Evolutionary conservation across 2,329 filamentous ascomycete genomes (phyloP).

Genomic region (Pseudogymnoascus sp.): DNA sequence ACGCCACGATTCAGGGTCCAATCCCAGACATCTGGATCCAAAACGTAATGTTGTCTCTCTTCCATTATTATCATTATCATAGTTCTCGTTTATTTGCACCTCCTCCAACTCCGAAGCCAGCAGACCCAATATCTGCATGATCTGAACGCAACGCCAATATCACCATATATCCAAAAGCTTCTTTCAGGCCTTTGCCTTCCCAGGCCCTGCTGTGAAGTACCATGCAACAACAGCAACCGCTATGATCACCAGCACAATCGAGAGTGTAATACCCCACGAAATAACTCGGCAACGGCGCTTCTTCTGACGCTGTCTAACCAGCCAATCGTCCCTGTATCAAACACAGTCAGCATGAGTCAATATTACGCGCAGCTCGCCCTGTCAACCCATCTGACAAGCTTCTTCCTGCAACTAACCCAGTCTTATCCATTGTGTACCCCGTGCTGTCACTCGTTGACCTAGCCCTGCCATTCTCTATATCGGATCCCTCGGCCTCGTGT

Average conservation of each 20-base stretch:
- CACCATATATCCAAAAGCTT: neutral
- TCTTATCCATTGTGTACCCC: slow-evolving; percentile 17
- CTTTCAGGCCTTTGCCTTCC: neutral
- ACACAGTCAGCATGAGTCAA: slow-evolving; percentile 9
- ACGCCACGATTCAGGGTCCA: neutral
- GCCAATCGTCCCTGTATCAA: slow-evolving; percentile 25
- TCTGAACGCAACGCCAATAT: neutral
- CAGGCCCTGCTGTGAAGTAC: slow-evolving; percentile 20
- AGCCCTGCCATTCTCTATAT: slow-evolving; percentile 19
- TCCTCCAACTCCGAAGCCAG: neutral
- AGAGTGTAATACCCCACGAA: slow-evolving; percentile 20
- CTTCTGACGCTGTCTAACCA: slow-evolving; percentile 27
- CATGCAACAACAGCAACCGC: slow-evolving; percentile 23
- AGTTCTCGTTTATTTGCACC: neutral
- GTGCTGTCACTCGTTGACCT: slow-evolving; percentile 16
- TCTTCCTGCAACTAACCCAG: neutral
- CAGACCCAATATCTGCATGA: neutral
- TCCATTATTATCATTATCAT: slow-evolving; percentile 3
- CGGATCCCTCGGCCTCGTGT: slow-evolving; percentile 23
- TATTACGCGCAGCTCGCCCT: neutral
- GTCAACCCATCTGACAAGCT: neutral
- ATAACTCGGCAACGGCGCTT: slow-evolving; percentile 24
- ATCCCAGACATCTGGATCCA: neutral
- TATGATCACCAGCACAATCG: slow-evolving; percentile 20
- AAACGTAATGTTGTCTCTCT: neutral